Conservation (phyloP, 2,329 filamentous ascomycete species). For the Cyphellophora attinorum region DNA sequence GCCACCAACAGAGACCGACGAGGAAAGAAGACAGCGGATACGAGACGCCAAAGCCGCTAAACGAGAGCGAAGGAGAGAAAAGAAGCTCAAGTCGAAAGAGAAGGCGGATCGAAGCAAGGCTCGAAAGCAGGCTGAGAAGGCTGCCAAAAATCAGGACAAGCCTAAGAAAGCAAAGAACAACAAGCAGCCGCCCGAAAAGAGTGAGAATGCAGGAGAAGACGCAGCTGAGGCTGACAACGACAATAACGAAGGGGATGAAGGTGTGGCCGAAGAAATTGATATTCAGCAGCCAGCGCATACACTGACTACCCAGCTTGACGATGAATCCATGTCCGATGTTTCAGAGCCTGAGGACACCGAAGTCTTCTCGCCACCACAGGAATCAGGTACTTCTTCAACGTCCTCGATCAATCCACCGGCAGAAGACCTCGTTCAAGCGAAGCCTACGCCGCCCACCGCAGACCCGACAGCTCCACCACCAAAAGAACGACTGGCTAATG, state of each 20-base stretch:
- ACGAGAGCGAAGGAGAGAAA: conserved; percentile 26
- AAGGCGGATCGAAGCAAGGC: conserved; percentile 29
- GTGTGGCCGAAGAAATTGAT: conserved; percentile 12
- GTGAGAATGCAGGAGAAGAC: conserved; percentile 32
- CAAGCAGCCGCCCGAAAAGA: conserved; percentile 20
- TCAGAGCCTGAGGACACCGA: conserved; percentile 27
- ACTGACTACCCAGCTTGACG: not conserved
- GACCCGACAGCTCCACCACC: conserved; percentile 38
- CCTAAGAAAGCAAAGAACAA: conserved; percentile 9
- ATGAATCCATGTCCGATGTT: conserved; percentile 40
- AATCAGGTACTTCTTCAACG: conserved; percentile 54
- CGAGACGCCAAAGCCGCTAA: conserved; percentile 38
- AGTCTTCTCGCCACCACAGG: conserved; percentile 25
- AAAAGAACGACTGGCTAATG: conserved; percentile 67
- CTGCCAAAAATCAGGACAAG: conserved; percentile 7
- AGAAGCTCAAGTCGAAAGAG: conserved; percentile 22
- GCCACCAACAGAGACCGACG: conserved; percentile 22
- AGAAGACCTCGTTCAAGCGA: conserved; percentile 47
- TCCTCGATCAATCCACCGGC: conserved; percentile 51
- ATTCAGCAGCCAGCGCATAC: not conserved
- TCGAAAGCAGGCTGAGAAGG: conserved; percentile 21
- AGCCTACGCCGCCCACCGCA: conserved; percentile 53
- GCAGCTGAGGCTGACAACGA: conserved; percentile 13
- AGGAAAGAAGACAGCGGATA: conserved; percentile 31
- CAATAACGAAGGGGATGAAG: conserved; percentile 11